Evolutionary conservation across 441 rosid species (phyloP).

Genomic region (Pelargonium myrrhifolium): DNA sequence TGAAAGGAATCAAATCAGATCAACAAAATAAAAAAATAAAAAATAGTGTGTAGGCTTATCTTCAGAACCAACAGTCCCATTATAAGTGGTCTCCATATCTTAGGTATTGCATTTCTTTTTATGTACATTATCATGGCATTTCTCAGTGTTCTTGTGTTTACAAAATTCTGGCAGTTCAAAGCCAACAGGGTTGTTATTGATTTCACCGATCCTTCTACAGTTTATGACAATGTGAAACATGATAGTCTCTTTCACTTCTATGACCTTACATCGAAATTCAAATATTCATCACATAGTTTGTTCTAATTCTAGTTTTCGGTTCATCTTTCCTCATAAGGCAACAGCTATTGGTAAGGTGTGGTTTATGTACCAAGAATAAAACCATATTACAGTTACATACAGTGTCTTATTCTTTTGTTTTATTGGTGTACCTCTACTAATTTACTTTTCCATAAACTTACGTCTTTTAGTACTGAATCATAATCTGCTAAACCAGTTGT

Average conservation of each 20-base stretch:
- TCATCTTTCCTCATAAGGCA: constrained; percentile 36
- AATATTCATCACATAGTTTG: background rate
- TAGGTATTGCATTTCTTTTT: constrained; percentile 42
- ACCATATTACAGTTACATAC: constrained; percentile 15
- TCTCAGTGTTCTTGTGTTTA: background rate
- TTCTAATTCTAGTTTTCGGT: background rate
- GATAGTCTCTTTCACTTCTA: constrained; percentile 17
- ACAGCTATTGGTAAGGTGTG: constrained; percentile 80
- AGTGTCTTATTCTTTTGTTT: constrained; percentile 4
- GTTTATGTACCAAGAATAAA: constrained; percentile 69
- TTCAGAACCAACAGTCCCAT: no score
- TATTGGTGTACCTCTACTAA: no score
- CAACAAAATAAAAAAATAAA: no score
- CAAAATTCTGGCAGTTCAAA: constrained; percentile 46
- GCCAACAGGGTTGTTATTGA: constrained; percentile 72
- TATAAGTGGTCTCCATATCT: constrained; percentile 84
- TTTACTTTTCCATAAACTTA: no score
- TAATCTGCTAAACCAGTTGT: no score
- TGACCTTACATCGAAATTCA: background rate
- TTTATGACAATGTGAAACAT: constrained; percentile 89
- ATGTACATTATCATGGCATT: background rate
- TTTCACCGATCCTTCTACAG: constrained; percentile 72
- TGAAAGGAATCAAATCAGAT: no score
- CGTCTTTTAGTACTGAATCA: no score
- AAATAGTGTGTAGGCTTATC: no score